phyloP scores from a whole-genome alignment of 768 basidiomycete genomes.

The Flagelloscypha sp. region DNA sequence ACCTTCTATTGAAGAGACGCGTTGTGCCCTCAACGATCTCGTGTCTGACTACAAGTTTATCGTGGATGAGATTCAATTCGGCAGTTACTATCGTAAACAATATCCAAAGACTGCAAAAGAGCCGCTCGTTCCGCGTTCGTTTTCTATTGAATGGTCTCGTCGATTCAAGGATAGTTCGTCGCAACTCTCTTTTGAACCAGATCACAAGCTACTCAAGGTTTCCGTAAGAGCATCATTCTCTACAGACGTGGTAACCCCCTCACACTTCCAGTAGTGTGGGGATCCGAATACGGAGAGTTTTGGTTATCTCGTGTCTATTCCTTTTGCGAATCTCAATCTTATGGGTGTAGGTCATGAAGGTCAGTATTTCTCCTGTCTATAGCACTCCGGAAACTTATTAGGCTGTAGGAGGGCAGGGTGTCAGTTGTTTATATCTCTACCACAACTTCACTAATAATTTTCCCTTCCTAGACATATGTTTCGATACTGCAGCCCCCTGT shows the following conservation, averaged over 20 bases:
- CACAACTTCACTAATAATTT: not conserved
- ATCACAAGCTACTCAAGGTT: constrained; percentile 57
- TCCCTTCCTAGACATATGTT: constrained; percentile 46
- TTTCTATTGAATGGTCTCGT: constrained; percentile 65
- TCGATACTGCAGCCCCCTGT: constrained; percentile 60
- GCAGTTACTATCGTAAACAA: constrained; percentile 38
- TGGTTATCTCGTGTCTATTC: constrained; percentile 45
- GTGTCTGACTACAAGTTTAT: no score
- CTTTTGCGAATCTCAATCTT: constrained; percentile 49
- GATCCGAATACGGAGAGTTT: constrained; percentile 42
- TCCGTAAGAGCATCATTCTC: constrained; percentile 29
- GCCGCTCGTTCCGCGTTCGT: constrained; percentile 35
- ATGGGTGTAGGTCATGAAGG: constrained; percentile 58
- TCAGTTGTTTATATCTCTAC: not conserved
- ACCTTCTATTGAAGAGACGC: constrained; percentile 43
- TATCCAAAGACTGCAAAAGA: constrained; percentile 13
- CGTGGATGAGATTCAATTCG: constrained; percentile 62
- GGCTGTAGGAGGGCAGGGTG: constrained; percentile 18
- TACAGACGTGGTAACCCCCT: constrained; percentile 1
- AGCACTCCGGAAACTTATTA: no score
- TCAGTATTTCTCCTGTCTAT: constrained; percentile 17
- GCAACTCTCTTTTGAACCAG: constrained; percentile 57
- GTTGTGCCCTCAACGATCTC: constrained; percentile 42
- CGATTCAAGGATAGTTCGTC: constrained; percentile 36
- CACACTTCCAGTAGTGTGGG: constrained; percentile 41